Percentiles rank a stretch among this genome's conserved stretches.
These are phyloP conservation scores for Inga leiocalycina DNA, from an alignment of 306 rosid genomes.

Conservation along the genomic window DNA sequence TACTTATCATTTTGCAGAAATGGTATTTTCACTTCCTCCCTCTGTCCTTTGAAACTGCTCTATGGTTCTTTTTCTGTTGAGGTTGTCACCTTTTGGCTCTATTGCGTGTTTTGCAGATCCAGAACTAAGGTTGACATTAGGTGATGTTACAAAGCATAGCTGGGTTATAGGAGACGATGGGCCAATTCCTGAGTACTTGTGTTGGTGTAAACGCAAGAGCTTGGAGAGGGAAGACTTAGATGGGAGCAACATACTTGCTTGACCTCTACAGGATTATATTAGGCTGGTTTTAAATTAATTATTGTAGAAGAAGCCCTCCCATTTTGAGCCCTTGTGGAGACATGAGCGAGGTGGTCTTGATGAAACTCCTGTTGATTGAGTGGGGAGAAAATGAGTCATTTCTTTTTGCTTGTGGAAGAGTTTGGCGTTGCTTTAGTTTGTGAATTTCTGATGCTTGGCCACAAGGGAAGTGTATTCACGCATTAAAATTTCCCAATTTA, in stretches of 20 bases:
- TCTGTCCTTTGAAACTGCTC: background rate
- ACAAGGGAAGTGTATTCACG: background rate
- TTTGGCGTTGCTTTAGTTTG: background rate
- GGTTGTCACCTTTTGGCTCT: background rate
- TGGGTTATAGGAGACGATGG: constrained; percentile 88
- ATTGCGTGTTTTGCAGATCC: constrained; percentile 65
- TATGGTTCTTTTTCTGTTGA: background rate
- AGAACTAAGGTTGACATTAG: constrained; percentile 61
- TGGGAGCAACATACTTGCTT: constrained; percentile 42
- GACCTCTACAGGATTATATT: constrained; percentile 34
- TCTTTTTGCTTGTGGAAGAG: constrained; percentile 10
- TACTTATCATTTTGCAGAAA: constrained; percentile 9
- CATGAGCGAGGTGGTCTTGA: constrained; percentile 18
- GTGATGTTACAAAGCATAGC: constrained; percentile 59
- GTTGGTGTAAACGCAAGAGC: constrained; percentile 81
- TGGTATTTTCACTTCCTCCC: background rate
- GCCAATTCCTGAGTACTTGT: constrained; percentile 67
- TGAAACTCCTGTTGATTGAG: constrained; percentile 14
- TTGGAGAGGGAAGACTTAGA: constrained; percentile 39
- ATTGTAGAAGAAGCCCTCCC: background rate
- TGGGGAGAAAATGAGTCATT: background rate
- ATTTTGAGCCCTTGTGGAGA: background rate
- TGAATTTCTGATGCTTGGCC: background rate
- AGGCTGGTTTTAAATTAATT: constrained; percentile 36
- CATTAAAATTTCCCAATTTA: background rate